These are phyloP conservation scores for Schizophyllum amplum DNA, from an alignment of 1,284 basidiomycete genomes.

Conservation along the genomic window DNA sequence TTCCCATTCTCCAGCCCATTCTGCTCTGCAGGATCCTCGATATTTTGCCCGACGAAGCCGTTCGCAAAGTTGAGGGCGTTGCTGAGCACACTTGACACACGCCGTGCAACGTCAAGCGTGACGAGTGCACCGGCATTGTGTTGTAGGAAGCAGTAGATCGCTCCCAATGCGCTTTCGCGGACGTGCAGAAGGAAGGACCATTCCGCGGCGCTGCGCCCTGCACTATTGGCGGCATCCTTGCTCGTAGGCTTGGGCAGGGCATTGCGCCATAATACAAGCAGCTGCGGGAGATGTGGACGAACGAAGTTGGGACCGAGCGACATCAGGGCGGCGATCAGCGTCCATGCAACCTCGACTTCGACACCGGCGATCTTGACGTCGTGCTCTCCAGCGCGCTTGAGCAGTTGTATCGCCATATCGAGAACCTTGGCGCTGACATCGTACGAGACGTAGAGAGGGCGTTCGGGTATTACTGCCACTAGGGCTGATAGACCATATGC, in stretches of 20 bases:
- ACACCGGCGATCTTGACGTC: slow-evolving; percentile 75
- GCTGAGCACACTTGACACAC: slow-evolving; percentile 79
- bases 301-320: slow-evolving; percentile 92
- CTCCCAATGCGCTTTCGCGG: slow-evolving; percentile 84
- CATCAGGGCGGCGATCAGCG: slow-evolving; percentile 85
- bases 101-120: slow-evolving; percentile 85
- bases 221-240: slow-evolving; percentile 63
- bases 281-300: slow-evolving; percentile 83
- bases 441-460: slow-evolving; percentile 92
- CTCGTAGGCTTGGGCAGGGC: slow-evolving; percentile 90
- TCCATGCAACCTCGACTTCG: slow-evolving; percentile 95
- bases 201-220: slow-evolving; percentile 66
- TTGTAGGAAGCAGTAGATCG: slow-evolving; percentile 82
- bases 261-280: slow-evolving; percentile 95
- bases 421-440: slow-evolving; percentile 89
- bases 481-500: slow-evolving; percentile 86
- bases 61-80: slow-evolving; percentile 90
- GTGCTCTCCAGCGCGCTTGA: slow-evolving; percentile 89
- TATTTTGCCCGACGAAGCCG: slow-evolving; percentile 47
- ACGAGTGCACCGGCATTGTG: slow-evolving; percentile 74
- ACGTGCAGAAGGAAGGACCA: slow-evolving; percentile 93
- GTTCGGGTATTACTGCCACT: slow-evolving; percentile 77
- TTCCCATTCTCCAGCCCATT: slow-evolving; percentile 21
- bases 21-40: slow-evolving; percentile 36
- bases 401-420: slow-evolving; percentile 83